A percentile compares a stretch with the other conserved stretches of the same genome.
These are phyloP conservation scores for Monilinia vaccinii-corymbosi DNA, from an alignment of 2,329 filamentous ascomycete genomes.

Conservation along the genomic window DNA sequence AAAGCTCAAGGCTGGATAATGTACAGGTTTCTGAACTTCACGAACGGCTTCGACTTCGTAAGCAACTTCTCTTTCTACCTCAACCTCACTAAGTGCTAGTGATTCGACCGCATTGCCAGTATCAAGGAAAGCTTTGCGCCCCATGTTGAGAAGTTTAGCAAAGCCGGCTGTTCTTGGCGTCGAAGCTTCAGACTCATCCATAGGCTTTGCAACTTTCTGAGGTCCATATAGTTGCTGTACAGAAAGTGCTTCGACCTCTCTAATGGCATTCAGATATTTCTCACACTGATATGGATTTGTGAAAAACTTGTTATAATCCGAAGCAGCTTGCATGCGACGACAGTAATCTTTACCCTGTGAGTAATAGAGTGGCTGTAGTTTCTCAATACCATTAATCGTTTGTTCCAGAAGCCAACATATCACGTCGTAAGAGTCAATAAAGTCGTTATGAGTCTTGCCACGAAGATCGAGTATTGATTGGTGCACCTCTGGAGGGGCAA, in stretches of 20 bases:
- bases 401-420: not conserved
- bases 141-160: not conserved
- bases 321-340: not conserved
- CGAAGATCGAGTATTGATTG: not conserved
- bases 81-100: not conserved
- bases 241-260: not conserved
- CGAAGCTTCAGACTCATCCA: not conserved
- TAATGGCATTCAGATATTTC: not conserved
- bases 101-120: not conserved
- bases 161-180: not conserved
- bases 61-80: not conserved
- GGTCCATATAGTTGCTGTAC: not conserved
- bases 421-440: not conserved
- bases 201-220: not conserved
- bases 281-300: not conserved
- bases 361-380: not conserved
- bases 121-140: not conserved
- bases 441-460: not conserved
- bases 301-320: not conserved
- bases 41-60: not conserved
- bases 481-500: not conserved
- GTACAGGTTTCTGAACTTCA: not conserved
- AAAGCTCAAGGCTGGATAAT: not conserved
- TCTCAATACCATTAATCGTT: not conserved
- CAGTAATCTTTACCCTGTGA: not conserved